Conservation (phyloP, 2,329 filamentous ascomycete species). For the Colletotrichum camelliae region DNA sequence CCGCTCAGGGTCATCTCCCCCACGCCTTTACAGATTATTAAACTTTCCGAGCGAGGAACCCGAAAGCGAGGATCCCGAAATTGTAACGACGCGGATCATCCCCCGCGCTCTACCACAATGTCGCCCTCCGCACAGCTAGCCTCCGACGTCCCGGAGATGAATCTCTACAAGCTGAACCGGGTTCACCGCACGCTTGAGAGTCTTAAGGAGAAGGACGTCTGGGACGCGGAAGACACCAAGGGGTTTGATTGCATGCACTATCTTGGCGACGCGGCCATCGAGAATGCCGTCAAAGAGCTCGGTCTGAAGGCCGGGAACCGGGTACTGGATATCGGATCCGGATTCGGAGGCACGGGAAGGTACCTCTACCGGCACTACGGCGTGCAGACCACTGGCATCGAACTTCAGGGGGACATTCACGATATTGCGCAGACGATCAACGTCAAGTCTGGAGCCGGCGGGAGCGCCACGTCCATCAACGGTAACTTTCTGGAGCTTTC, state of each 20-base stretch:
- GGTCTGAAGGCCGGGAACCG: constrained; percentile 13
- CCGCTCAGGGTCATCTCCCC: not conserved
- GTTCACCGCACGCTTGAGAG: constrained; percentile 2
- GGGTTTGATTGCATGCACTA: constrained; percentile 29
- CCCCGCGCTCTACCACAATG: not conserved
- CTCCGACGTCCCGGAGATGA: constrained; percentile 17
- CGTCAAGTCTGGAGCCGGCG: constrained; percentile 1
- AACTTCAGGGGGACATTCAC: constrained; percentile 26
- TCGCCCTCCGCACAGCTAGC: not conserved
- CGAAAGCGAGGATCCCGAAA: not conserved
- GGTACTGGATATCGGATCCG: constrained; percentile 26
- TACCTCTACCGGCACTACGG: constrained; percentile 23
- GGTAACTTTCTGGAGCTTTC: constrained; percentile 20
- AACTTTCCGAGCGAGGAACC: not conserved
- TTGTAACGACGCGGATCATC: not conserved
- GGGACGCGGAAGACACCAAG: constrained; percentile 23
- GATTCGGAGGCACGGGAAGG: constrained; percentile 26
- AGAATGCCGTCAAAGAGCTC: constrained; percentile 19
- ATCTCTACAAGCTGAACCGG: constrained; percentile 15
- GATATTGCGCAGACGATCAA: constrained; percentile 24
- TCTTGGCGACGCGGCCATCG: constrained; percentile 24
- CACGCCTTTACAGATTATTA: not conserved
- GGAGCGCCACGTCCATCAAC: constrained; percentile 19
- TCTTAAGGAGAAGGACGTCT: constrained; percentile 17
- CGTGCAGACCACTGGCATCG: constrained; percentile 21